Conservation (phyloP, 2,329 filamentous ascomycete species). For the Penicillium sp. region DNA sequence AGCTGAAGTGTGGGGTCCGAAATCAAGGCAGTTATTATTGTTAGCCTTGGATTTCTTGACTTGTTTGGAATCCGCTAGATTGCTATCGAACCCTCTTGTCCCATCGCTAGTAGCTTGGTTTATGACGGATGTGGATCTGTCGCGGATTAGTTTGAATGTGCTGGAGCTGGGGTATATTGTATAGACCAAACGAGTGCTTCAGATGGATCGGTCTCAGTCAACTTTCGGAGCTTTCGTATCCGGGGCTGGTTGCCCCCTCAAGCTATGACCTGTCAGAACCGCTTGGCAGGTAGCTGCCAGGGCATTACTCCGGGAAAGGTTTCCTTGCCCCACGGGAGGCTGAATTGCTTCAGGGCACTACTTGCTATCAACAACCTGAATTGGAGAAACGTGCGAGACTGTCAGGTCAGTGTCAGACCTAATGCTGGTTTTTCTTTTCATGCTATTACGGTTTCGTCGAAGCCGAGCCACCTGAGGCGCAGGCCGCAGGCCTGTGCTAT, state of each 20-base stretch:
- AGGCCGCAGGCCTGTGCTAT: neutral
- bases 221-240: neutral
- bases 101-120: neutral
- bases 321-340: slow-evolving; percentile 3
- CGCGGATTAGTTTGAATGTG: neutral
- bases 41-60: slow-evolving; percentile 24
- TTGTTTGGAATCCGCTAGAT: neutral
- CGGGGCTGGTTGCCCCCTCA: no score
- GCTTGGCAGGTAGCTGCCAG: neutral
- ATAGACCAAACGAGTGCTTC: slow-evolving; percentile 1
- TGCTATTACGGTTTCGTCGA: no score
- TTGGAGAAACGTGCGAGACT: neutral
- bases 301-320: neutral
- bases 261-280: no score
- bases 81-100: neutral
- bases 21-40: slow-evolving; percentile 25
- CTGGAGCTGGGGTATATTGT: neutral
- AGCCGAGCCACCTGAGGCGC: slow-evolving; percentile 1
- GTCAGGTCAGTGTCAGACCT: no score
- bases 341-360: neutral
- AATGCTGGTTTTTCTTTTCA: no score
- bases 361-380: neutral
- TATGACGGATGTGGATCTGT: slow-evolving; percentile 2
- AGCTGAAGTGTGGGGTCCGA: slow-evolving; percentile 3
- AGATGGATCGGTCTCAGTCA: neutral